Percentiles rank a stretch among this genome's conserved stretches.
These are phyloP conservation scores for Zygosaccharomyces pseudobailii DNA, from an alignment of 1,139 yeast genomes.

Conservation along the genomic window DNA sequence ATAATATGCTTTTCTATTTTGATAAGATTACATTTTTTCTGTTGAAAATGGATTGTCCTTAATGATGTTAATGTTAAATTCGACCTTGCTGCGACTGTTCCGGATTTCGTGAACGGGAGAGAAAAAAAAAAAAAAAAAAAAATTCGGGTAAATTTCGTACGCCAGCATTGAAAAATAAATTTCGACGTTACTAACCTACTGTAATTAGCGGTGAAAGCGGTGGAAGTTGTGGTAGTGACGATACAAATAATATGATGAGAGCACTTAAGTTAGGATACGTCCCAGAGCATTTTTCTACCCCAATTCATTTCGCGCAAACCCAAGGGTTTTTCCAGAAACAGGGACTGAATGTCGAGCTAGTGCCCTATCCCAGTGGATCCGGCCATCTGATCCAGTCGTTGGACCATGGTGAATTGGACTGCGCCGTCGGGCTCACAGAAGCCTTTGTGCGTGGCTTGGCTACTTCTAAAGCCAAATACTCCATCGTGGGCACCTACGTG, in stretches of 20 bases:
- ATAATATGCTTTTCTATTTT: background rate
- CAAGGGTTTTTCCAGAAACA: slow-evolving; percentile 50
- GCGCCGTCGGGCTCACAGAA: slow-evolving; percentile 86
- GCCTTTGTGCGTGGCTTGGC: slow-evolving; percentile 82
- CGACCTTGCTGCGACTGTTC: background rate
- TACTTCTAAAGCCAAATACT: slow-evolving; percentile 51
- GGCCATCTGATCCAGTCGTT: slow-evolving; percentile 79
- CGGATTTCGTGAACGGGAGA: background rate
- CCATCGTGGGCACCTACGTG: slow-evolving; percentile 76
- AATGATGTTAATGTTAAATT: background rate
- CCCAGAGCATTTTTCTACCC: slow-evolving; percentile 91
- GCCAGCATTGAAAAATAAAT: background rate
- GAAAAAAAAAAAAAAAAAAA: background rate
- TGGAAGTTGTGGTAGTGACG: background rate
- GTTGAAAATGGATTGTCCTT: background rate
- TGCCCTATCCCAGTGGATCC: slow-evolving; percentile 81
- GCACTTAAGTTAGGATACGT: slow-evolving; percentile 66
- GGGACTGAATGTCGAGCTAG: slow-evolving; percentile 53
- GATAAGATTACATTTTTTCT: background rate
- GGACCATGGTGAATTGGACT: slow-evolving; percentile 58
- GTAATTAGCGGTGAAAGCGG: background rate
- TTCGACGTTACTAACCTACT: background rate
- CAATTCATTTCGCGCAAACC: slow-evolving; percentile 64
- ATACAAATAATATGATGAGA: slow-evolving; percentile 12
- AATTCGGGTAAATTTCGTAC: slow-evolving; percentile 5